These are phyloP conservation scores for Penicillium crustosum DNA, from an alignment of 2,329 filamentous ascomycete genomes.

Conservation along the genomic window DNA sequence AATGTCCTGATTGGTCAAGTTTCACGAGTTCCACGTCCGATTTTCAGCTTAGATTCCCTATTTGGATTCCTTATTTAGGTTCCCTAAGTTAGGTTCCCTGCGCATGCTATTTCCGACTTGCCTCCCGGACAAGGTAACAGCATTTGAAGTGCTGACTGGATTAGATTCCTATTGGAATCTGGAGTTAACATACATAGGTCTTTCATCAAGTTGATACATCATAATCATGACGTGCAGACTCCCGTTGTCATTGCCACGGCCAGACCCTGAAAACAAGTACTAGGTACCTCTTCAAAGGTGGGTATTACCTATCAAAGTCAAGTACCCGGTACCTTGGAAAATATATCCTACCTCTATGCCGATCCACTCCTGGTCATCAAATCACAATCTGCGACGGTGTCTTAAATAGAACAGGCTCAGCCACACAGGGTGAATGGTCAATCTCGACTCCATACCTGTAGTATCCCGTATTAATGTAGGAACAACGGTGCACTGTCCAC, in stretches of 20 bases:
- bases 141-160: background rate
- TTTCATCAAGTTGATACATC: background rate
- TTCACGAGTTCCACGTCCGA: background rate
- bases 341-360: background rate
- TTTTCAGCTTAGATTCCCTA: background rate
- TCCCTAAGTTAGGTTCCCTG: too few species aligned
- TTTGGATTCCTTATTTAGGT: background rate
- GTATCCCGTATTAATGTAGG: background rate
- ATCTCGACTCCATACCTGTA: constrained; percentile 1
- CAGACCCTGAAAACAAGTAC: background rate
- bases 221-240: constrained; percentile 21
- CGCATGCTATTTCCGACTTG: constrained; percentile 3
- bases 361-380: background rate
- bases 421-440: constrained; percentile 4
- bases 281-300: background rate
- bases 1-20: background rate
- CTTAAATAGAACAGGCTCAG: constrained; percentile 9
- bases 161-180: background rate
- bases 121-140: background rate
- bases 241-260: constrained; percentile 9
- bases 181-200: background rate
- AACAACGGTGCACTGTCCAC: background rate
- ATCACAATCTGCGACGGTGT: background rate
- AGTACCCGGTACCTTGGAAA: constrained; percentile 8
- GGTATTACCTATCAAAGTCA: background rate